phyloP scores from a whole-genome alignment of 345 rosid species.

The Turnera subulata region DNA sequence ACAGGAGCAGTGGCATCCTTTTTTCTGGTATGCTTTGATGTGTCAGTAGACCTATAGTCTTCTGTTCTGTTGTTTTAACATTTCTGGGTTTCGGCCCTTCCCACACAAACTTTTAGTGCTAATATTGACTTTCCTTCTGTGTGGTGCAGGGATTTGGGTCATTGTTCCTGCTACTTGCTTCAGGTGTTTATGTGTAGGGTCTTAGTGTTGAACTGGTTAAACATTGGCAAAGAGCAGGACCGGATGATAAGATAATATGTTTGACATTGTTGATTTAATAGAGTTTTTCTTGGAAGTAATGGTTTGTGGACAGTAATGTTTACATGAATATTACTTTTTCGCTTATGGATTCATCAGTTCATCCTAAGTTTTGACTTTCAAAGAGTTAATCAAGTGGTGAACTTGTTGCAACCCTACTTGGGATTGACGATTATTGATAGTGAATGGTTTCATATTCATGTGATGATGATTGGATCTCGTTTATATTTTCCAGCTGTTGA shows the following conservation, averaged over 20 bases:
- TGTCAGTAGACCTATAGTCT: too few species aligned
- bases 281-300: conserved; percentile 7
- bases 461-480: too few species aligned
- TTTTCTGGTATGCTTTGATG: conserved; percentile 60
- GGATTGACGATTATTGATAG: too few species aligned
- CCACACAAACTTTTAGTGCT: background rate
- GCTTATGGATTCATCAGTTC: background rate
- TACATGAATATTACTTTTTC: conserved; percentile 1
- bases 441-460: too few species aligned
- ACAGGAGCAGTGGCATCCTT: conserved; percentile 75
- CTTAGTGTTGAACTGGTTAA: conserved; percentile 1
- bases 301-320: background rate
- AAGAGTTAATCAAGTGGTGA: too few species aligned
- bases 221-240: conserved; percentile 16
- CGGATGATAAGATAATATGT: conserved; percentile 8
- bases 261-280: conserved; percentile 7
- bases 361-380: too few species aligned
- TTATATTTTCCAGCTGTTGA: too few species aligned
- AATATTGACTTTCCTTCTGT: conserved; percentile 8
- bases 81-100: background rate
- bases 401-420: background rate
- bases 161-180: conserved; percentile 80
- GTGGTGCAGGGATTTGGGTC: conserved; percentile 89
- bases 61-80: background rate
- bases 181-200: conserved; percentile 77